phyloP scores from a whole-genome alignment of 169 alveolate species.

The Cryptosporidium muris region DNA sequence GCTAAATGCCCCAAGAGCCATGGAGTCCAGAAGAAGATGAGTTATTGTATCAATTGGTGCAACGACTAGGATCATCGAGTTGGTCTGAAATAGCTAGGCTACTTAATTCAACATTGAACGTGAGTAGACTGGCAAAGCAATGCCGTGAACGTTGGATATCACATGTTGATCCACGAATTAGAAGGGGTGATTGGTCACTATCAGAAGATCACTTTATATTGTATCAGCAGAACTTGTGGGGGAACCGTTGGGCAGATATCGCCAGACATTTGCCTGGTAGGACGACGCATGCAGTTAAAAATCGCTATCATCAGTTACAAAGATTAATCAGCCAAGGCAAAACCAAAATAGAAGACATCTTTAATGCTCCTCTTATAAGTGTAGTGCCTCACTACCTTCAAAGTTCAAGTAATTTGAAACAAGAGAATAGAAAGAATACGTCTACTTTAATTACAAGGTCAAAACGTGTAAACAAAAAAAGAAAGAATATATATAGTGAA shows the following conservation, averaged over 20 bases:
- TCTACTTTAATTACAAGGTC: no score
- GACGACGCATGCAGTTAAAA: slow-evolving; percentile 85
- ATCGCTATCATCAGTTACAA: slow-evolving; percentile 73
- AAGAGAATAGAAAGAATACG: slow-evolving; percentile 6
- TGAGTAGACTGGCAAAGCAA: slow-evolving; percentile 80
- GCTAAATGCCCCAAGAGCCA: slow-evolving; percentile 73
- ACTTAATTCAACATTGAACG: slow-evolving; percentile 77
- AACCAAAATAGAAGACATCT: slow-evolving; percentile 59
- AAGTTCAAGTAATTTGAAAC: slow-evolving; percentile 26
- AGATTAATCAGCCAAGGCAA: slow-evolving; percentile 64
- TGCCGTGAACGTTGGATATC: slow-evolving; percentile 87
- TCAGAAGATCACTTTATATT: slow-evolving; percentile 82
- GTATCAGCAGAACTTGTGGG: slow-evolving; percentile 76
- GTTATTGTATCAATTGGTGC: slow-evolving; percentile 78
- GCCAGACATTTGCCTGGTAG: slow-evolving; percentile 83
- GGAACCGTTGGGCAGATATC: slow-evolving; percentile 85
- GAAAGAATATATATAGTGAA: no score
- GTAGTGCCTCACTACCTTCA: slow-evolving; percentile 65
- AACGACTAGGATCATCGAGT: slow-evolving; percentile 82
- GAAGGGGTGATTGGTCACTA: slow-evolving; percentile 80
- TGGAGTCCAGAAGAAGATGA: slow-evolving; percentile 81
- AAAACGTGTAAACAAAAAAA: no score
- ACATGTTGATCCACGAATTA: slow-evolving; percentile 82
- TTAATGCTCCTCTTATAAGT: slow-evolving; percentile 53
- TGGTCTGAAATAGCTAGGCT: slow-evolving; percentile 86